These are phyloP conservation scores for Vitellaria paradoxa DNA, from an alignment of 179 eudicot genomes.

Conservation along the genomic window DNA sequence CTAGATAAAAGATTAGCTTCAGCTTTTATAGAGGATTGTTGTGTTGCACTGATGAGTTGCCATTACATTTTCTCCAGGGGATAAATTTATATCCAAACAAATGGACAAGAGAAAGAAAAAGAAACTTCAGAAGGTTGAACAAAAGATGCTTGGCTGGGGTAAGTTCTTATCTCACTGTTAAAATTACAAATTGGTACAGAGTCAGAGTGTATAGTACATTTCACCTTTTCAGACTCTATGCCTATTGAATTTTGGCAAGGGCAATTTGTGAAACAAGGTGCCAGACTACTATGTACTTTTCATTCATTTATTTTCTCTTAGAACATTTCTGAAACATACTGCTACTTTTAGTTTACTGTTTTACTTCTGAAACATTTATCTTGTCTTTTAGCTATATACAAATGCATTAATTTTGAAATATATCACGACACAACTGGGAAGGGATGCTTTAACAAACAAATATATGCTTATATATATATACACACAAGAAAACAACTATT, in stretches of 20 bases:
- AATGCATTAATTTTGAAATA: no score
- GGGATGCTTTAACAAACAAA: no score
- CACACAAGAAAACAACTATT: no score
- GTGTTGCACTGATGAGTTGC: background rate
- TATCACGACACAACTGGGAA: no score
- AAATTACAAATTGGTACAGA: background rate
- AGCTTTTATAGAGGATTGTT: background rate
- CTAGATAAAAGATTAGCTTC: background rate
- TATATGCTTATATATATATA: no score
- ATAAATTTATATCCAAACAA: constrained; percentile 80
- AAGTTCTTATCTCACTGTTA: constrained; percentile 21
- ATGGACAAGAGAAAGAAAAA: constrained; percentile 86
- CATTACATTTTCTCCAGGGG: constrained; percentile 50
- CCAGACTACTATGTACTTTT: background rate
- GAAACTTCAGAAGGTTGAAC: constrained; percentile 88
- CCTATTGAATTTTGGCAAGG: background rate
- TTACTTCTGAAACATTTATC: constrained; percentile 10
- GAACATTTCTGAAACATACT: background rate
- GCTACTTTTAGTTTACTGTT: background rate
- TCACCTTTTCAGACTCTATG: background rate
- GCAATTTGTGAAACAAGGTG: background rate
- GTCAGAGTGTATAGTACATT: background rate
- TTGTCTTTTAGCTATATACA: background rate
- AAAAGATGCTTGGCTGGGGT: constrained; percentile 99
- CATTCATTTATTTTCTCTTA: background rate